Evolutionary conservation across 306 rosid species (phyloP).

Genomic region (Astragalus membranaceus): DNA sequence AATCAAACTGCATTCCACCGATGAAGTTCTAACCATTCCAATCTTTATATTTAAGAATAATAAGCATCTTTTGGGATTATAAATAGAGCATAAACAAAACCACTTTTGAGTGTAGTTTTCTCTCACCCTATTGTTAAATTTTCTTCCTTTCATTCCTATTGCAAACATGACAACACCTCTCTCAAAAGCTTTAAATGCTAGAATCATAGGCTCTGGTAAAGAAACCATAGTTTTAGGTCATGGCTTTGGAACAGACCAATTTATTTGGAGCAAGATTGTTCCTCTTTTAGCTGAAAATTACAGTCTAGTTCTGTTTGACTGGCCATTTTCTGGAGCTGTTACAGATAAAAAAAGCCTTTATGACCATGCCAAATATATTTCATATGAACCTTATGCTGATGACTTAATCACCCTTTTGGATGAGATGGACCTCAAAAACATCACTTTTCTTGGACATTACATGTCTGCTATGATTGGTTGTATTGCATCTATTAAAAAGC

Average conservation of each 20-base stretch:
- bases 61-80: neutral
- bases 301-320: constrained; percentile 55
- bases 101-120: too few species aligned
- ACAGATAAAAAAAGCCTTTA: constrained; percentile 30
- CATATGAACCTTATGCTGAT: constrained; percentile 50
- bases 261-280: constrained; percentile 46
- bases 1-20: neutral
- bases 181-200: constrained; percentile 44
- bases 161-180: constrained; percentile 12
- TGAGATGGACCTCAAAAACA: constrained; percentile 39
- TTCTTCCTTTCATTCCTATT: neutral
- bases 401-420: constrained; percentile 52
- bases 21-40: neutral
- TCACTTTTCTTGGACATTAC: constrained; percentile 71
- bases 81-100: neutral
- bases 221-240: constrained; percentile 59
- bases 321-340: constrained; percentile 59
- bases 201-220: constrained; percentile 33
- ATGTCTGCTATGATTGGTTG: constrained; percentile 87
- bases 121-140: neutral
- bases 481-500: constrained; percentile 60
- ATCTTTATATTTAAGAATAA: neutral
- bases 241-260: constrained; percentile 73
- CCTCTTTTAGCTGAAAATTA: constrained; percentile 40
- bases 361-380: constrained; percentile 42